Percentiles rank a stretch among this genome's conserved stretches.
Evolutionary conservation across 176 grass and related monocot genomes (phyloP).

Genomic region (Avena atlantica): DNA sequence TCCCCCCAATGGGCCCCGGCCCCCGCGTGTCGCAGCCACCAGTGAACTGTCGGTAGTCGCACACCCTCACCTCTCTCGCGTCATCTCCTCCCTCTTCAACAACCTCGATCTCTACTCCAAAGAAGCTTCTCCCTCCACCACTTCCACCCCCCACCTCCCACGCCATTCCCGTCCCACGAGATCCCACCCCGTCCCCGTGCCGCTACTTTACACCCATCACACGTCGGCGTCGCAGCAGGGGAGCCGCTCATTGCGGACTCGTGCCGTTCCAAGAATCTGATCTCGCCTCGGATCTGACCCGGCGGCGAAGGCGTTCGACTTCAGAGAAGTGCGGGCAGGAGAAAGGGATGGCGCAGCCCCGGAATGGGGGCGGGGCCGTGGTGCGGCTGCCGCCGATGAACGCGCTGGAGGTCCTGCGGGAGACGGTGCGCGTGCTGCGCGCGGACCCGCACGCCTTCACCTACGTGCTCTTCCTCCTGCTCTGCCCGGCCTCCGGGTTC

Average conservation of each 20-base stretch:
- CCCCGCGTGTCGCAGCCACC: slow-evolving; percentile 1
- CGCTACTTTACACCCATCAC: not conserved
- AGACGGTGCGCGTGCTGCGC: slow-evolving; percentile 91
- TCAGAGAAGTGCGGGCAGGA: not conserved
- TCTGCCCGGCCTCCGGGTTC: slow-evolving; percentile 83
- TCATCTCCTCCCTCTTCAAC: slow-evolving; percentile 33
- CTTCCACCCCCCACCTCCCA: slow-evolving; percentile 18
- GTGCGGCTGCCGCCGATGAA: slow-evolving; percentile 71
- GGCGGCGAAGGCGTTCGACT: not conserved
- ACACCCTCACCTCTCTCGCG: not conserved
- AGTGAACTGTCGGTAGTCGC: slow-evolving; percentile 42
- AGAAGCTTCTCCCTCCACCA: slow-evolving; percentile 47
- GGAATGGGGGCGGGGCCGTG: not conserved
- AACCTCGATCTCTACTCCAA: slow-evolving; percentile 54
- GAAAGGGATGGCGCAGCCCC: slow-evolving; percentile 31
- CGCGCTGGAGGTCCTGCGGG: slow-evolving; percentile 86
- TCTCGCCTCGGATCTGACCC: slow-evolving; percentile 42
- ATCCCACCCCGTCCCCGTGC: slow-evolving; percentile 36
- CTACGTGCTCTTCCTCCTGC: slow-evolving; percentile 73
- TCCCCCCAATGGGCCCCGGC: not conserved
- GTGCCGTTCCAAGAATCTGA: not conserved
- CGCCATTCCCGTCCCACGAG: slow-evolving; percentile 40
- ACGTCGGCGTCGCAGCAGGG: not conserved
- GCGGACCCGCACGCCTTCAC: slow-evolving; percentile 80
- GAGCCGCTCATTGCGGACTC: not conserved